These are phyloP conservation scores for Perkinsus olseni DNA, from an alignment of 169 alveolate genomes.

Conservation along the genomic window DNA sequence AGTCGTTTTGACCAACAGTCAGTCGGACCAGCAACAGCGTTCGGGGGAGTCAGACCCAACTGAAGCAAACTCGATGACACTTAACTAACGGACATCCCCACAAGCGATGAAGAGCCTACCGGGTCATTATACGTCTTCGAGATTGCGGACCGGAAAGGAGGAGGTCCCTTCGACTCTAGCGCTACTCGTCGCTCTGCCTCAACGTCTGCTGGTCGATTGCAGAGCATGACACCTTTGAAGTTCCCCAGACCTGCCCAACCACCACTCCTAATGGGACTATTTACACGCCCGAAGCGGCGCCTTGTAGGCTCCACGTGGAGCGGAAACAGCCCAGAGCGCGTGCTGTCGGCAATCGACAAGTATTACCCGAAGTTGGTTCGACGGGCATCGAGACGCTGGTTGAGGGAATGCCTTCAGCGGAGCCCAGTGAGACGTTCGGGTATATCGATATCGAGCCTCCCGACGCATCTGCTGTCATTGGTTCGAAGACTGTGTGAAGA, in stretches of 20 bases:
- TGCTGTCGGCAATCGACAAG: background rate
- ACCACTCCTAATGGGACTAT: no score
- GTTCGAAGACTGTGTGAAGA: no score
- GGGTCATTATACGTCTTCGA: background rate
- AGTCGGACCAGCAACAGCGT: background rate
- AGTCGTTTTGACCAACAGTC: background rate
- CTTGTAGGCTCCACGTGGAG: no score
- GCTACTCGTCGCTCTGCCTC: background rate
- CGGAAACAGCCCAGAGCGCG: background rate
- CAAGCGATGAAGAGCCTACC: background rate
- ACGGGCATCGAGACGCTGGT: background rate
- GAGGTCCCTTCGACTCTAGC: background rate
- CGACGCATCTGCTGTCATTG: no score
- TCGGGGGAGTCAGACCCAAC: background rate
- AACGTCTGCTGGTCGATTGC: background rate
- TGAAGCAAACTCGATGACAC: background rate
- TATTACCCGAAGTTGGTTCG: background rate
- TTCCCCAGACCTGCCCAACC: slow-evolving; percentile 2
- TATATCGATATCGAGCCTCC: no score
- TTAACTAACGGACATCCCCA: background rate
- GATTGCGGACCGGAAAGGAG: background rate
- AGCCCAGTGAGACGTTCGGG: no score
- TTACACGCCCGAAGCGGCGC: no score
- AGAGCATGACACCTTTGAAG: slow-evolving; percentile 13
- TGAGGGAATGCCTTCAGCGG: background rate